Evolutionary conservation across 2,329 filamentous ascomycete genomes (phyloP), one percentile per base, ranked within the genome.

Genomic region (Xylariaceae sp.): DNA sequence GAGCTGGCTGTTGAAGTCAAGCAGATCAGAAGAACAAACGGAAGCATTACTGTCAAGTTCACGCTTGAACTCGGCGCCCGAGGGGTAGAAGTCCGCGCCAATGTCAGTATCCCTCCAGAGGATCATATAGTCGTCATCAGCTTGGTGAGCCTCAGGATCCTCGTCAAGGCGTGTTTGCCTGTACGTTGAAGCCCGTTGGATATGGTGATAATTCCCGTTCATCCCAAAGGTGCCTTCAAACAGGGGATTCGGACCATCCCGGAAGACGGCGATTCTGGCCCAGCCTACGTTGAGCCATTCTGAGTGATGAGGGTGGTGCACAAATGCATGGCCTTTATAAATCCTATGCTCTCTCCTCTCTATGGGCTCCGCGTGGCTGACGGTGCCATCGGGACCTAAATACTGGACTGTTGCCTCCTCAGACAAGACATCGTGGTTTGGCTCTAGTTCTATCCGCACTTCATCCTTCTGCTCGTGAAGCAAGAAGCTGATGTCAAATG

Each of bases 91-190:
- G 15, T 72, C 68, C 48, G 68, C 66, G 37, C 77, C 73, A 69
- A 97, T 85, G 73, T 99, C 94, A 34, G 92, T 96, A 71, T 97
- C 92, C 65, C 92, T 85, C 82, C 90, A 97, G 1, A 97, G 82
- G 42, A 97, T 81, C 92, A 99, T 94, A 70, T 84, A 88, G 62
- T 96, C 89, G 37, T 86, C 82, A 3, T 71, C 68, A 17, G 77
- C 79, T 51, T 77, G 74, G 11, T 82, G 76, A 6, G 90, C 72
- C 30, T 82, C 77, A 1, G 92, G 90, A 72, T 99, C 94, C 50
- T 86, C 77, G 18, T 77, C 73, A 62, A 90, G 84, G 70, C 84
- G 88, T 51, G 90, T 92, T 65, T 84, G 80, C 71, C 84, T 80
- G 71, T 94, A 99, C 62, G 86, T 88, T 34, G 82, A 82, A 63